Evolutionary conservation across 768 basidiomycete species (phyloP).

Genomic region (Phaffia australis): DNA sequence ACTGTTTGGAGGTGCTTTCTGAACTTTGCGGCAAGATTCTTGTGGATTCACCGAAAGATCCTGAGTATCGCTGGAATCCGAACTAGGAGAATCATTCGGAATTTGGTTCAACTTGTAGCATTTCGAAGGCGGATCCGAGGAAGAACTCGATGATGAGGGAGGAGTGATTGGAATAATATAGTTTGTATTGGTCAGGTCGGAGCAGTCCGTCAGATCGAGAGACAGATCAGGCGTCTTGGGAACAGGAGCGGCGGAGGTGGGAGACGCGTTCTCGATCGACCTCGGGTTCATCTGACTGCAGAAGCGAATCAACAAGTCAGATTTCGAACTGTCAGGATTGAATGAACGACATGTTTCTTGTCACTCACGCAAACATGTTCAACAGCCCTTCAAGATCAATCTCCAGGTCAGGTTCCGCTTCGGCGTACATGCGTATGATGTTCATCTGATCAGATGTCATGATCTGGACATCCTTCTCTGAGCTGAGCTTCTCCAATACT

Average conservation of each 20-base stretch:
- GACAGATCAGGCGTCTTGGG: too few species aligned
- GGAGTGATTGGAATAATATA: background rate
- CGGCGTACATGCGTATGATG: constrained; percentile 1
- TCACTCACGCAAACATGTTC: constrained; percentile 8
- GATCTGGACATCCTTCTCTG: constrained; percentile 4
- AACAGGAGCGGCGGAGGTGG: too few species aligned
- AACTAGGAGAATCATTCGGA: background rate
- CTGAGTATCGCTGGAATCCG: constrained; percentile 1
- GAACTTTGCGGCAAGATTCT: background rate
- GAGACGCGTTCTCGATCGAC: constrained; percentile 3
- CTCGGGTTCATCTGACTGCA: constrained; percentile 4
- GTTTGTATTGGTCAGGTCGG: background rate
- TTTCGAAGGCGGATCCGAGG: constrained; percentile 5
- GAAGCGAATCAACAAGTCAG: background rate
- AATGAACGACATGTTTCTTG: background rate
- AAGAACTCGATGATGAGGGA: constrained; percentile 5
- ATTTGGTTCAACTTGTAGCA: too few species aligned
- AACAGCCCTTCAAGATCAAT: constrained; percentile 1
- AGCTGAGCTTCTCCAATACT: constrained; percentile 8
- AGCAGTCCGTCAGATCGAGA: background rate
- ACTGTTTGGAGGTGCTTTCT: constrained; percentile 6
- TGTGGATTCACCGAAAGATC: background rate
- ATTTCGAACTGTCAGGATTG: background rate
- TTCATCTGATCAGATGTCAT: constrained; percentile 4
- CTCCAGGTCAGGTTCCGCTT: constrained; percentile 13